phyloP scores from a whole-genome alignment of 306 rosid genomes.

The Inga leiocalycina region DNA sequence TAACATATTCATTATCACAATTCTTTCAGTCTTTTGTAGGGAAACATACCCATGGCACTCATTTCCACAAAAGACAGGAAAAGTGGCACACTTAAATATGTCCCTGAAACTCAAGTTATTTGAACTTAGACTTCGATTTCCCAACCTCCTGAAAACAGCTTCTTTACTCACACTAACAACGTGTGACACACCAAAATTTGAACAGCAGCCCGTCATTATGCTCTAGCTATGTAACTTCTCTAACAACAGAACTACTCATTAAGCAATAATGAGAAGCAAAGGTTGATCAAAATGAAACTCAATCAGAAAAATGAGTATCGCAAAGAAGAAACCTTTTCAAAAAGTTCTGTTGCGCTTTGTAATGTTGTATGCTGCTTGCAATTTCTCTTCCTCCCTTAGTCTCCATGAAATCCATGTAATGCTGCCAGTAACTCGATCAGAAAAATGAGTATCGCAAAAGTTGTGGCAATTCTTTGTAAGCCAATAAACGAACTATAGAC shows the following conservation, averaged over 20 bases:
- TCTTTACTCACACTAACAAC: slow-evolving; percentile 46
- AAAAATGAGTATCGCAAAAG: no score
- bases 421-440: no score
- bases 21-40: slow-evolving; percentile 37
- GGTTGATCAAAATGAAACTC: no score
- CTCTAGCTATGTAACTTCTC: slow-evolving; percentile 19
- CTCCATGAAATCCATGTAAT: no score
- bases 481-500: no score
- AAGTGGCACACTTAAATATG: slow-evolving; percentile 47
- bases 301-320: no score
- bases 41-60: slow-evolving; percentile 36
- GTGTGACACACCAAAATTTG: slow-evolving; percentile 47
- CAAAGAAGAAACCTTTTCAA: no score
- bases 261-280: no score
- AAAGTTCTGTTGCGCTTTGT: no score
- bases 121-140: slow-evolving; percentile 38
- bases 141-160: slow-evolving; percentile 45
- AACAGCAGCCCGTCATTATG: slow-evolving; percentile 59
- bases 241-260: slow-evolving; percentile 19
- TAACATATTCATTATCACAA: slow-evolving; percentile 43
- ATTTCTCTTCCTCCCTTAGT: no score
- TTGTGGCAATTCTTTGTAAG: no score
- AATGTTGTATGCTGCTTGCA: no score
- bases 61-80: slow-evolving; percentile 37
- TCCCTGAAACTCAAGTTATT: slow-evolving; percentile 47